These are phyloP conservation scores for Fraxinus latifolia DNA, from an alignment of 305 asterid genomes.

Conservation along the genomic window DNA sequence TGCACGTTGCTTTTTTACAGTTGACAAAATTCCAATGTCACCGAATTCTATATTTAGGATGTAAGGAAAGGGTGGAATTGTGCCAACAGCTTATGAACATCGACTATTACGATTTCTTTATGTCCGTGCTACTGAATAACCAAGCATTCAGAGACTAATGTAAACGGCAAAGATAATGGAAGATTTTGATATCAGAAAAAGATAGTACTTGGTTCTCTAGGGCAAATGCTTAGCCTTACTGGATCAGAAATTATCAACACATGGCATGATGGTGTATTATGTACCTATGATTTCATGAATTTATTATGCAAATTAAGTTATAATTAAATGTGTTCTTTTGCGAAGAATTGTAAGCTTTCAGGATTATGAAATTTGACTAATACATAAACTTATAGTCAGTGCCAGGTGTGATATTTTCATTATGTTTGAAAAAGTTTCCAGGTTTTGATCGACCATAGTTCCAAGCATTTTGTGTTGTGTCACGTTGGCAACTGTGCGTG, in stretches of 20 bases:
- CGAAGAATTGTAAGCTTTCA: background rate
- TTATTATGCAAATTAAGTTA: background rate
- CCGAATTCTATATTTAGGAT: background rate
- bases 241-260: background rate
- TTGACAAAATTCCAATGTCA: background rate
- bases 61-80: background rate
- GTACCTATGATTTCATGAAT: background rate
- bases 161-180: background rate
- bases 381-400: background rate
- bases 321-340: background rate
- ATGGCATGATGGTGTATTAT: background rate
- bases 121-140: background rate
- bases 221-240: background rate
- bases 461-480: background rate
- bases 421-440: background rate
- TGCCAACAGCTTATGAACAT: background rate
- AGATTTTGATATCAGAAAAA: background rate
- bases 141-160: background rate
- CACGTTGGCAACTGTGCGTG: background rate
- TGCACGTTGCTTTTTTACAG: background rate
- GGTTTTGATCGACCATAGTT: background rate
- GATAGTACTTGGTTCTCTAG: background rate
- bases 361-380: background rate
- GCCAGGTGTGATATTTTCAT: background rate
- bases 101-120: background rate